Conservation (phyloP, 352 stramenopile genomes). For the Peronosclerospora sorghi region DNA sequence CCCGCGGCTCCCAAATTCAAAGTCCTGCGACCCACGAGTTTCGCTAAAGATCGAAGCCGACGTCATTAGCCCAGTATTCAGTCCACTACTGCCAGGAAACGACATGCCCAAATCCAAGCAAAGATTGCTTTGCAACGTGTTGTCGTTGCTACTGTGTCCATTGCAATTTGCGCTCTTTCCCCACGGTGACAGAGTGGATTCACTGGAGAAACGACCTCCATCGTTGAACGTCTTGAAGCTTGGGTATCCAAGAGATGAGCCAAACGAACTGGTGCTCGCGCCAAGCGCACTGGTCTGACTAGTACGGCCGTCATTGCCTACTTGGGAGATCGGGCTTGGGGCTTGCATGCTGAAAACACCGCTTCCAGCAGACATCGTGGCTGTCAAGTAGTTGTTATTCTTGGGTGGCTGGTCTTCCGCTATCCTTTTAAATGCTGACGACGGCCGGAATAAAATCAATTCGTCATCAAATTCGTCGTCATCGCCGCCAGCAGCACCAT, state of each 20-base stretch:
- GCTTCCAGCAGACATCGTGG: slow-evolving; percentile 8
- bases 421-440: slow-evolving; percentile 24
- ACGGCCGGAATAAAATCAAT: slow-evolving; percentile 77
- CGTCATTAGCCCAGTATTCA: slow-evolving; percentile 10
- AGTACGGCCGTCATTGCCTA: slow-evolving; percentile 5
- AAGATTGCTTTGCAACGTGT: slow-evolving; percentile 5
- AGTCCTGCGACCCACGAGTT: neutral
- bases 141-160: slow-evolving; percentile 6
- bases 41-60: slow-evolving; percentile 3
- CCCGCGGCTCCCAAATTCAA: slow-evolving; percentile 2
- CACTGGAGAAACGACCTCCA: slow-evolving; percentile 28
- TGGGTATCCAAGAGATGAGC: slow-evolving; percentile 41
- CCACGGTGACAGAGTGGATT: slow-evolving; percentile 39
- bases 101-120: slow-evolving; percentile 11
- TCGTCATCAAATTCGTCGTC: slow-evolving; percentile 80
- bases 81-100: slow-evolving; percentile 10
- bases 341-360: slow-evolving; percentile 22
- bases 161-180: slow-evolving; percentile 21
- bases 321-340: slow-evolving; percentile 17
- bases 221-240: slow-evolving; percentile 57
- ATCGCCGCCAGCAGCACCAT: slow-evolving; percentile 17
- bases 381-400: slow-evolving; percentile 5
- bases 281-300: slow-evolving; percentile 24
- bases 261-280: slow-evolving; percentile 24
- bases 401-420: slow-evolving; percentile 14